A percentile compares a stretch with the other conserved stretches of the same genome.
Evolutionary conservation across 2,329 filamentous ascomycete species (phyloP).

Genomic region (Nothophaeocryptopus gaeumannii): DNA sequence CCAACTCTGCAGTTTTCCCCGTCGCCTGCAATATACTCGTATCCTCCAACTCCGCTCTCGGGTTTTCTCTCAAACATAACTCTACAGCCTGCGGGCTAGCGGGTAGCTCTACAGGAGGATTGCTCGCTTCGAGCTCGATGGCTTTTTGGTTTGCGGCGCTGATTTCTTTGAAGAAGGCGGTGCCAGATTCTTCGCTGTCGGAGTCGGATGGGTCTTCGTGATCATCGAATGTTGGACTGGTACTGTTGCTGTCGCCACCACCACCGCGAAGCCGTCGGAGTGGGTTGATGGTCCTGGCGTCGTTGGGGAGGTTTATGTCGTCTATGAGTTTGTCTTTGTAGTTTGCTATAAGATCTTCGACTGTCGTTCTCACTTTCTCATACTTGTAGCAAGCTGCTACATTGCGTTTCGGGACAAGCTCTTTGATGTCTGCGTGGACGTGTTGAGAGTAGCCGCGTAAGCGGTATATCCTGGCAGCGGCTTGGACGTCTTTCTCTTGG

Average conservation of each 20-base stretch:
- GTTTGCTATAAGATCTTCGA: conserved; percentile 19
- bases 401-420: conserved; percentile 20
- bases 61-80: neutral
- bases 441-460: conserved; percentile 22
- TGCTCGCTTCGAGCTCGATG: conserved; percentile 4
- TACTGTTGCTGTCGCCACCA: neutral
- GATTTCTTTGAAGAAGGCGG: neutral
- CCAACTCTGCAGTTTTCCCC: no score
- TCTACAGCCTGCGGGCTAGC: neutral
- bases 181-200: neutral
- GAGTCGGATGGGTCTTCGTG: neutral
- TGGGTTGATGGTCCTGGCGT: neutral
- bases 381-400: conserved; percentile 20
- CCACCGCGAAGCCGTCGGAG: neutral
- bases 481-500: conserved; percentile 20
- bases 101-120: conserved; percentile 1
- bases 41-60: neutral
- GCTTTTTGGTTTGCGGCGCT: neutral
- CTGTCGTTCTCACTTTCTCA: conserved; percentile 16
- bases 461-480: conserved; percentile 22
- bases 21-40: no score
- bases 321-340: conserved; percentile 26
- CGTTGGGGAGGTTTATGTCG: conserved; percentile 18
- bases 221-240: neutral
- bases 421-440: conserved; percentile 22